These are phyloP conservation scores for Quercus tomentella DNA, from an alignment of 331 rosid genomes.

Conservation along the genomic window DNA sequence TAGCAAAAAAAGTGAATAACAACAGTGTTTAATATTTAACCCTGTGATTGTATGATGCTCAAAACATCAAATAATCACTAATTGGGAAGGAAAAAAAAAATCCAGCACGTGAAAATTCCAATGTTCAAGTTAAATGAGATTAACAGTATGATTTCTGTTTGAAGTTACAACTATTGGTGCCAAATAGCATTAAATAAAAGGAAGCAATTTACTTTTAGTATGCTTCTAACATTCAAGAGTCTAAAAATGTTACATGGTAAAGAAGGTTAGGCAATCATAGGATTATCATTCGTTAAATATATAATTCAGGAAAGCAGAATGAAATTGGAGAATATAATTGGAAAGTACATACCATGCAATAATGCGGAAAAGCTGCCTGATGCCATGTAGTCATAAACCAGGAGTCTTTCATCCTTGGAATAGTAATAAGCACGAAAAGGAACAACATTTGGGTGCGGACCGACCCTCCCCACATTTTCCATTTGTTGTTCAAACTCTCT, in stretches of 20 bases:
- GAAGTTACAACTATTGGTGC: background rate
- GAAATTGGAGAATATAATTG: background rate
- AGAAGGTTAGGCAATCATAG: too few relatives aligned
- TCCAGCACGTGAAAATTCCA: too few relatives aligned
- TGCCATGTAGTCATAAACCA: constrained; percentile 64
- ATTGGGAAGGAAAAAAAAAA: too few relatives aligned
- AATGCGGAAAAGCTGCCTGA: constrained; percentile 65
- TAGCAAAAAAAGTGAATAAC: background rate
- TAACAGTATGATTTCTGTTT: background rate
- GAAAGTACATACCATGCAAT: constrained; percentile 61
- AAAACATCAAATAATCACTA: background rate
- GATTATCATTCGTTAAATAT: too few relatives aligned
- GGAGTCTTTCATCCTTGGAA: constrained; percentile 86
- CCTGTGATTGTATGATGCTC: background rate
- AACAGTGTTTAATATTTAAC: background rate
- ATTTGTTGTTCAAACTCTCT: constrained; percentile 86
- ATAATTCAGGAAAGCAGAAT: background rate
- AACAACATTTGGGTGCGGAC: constrained; percentile 69
- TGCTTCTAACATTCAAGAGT: background rate
- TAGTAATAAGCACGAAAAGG: constrained; percentile 83
- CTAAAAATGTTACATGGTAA: too few relatives aligned
- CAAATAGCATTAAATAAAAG: background rate
- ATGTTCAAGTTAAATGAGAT: background rate
- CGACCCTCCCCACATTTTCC: constrained; percentile 66
- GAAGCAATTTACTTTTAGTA: background rate